These are phyloP conservation scores for Phalaenopsis aphrodite DNA, from an alignment of 106 monocot genomes.

Conservation along the genomic window DNA sequence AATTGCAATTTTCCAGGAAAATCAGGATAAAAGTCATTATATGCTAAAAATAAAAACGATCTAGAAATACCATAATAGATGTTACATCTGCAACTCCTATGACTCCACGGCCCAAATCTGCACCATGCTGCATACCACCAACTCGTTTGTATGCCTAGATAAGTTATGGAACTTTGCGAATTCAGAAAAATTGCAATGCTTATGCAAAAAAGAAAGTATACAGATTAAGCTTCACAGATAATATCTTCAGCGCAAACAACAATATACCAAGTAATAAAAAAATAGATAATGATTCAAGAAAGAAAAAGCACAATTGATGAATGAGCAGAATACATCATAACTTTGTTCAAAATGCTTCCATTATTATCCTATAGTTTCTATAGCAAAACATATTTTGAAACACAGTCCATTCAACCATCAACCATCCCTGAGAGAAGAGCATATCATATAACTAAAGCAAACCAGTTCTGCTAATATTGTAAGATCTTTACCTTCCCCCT, in stretches of 20 bases:
- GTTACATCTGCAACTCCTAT: slow-evolving; percentile 71
- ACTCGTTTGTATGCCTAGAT: slow-evolving; percentile 76
- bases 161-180: background rate
- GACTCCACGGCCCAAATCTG: slow-evolving; percentile 68
- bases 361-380: too few relatives aligned
- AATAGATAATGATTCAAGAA: background rate
- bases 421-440: too few relatives aligned
- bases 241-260: background rate
- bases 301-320: background rate
- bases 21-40: background rate
- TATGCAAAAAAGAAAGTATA: background rate
- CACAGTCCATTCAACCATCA: too few relatives aligned
- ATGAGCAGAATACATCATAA: background rate
- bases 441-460: too few relatives aligned
- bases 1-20: background rate
- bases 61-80: slow-evolving; percentile 40
- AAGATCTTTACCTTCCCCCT: too few relatives aligned
- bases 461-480: too few relatives aligned
- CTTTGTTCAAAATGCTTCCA: background rate
- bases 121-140: slow-evolving; percentile 58
- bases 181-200: slow-evolving; percentile 6
- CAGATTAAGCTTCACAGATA: background rate
- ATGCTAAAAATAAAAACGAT: background rate
- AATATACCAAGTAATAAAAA: background rate
- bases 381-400: too few relatives aligned